Base-by-base conservation (phyloP, 305 asterid genomes). In the Fraxinus nigra region DNA sequence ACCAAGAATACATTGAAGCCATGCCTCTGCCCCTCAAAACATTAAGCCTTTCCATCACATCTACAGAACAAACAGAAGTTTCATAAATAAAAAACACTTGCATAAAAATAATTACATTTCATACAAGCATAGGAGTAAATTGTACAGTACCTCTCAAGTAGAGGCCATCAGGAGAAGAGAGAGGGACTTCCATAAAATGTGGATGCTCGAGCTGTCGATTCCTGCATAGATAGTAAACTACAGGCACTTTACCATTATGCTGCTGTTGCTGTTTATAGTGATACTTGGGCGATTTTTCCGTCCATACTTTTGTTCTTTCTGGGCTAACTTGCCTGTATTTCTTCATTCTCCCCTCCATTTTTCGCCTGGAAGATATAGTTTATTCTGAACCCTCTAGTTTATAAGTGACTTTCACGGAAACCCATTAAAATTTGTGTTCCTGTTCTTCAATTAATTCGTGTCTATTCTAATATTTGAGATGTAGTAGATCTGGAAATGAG, bases 1-100 rank as follows among this genome's bases (percentile, higher is more conserved):
- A 93, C 98, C 98, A 95, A n/a, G 98, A 92, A 81, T 95, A 95
- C 91, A 83, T 88, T 0, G 93, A 91, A 82, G 97, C 95, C 92
- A 93, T 90, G 75, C 97, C 93, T 83, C 92, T 89, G 80, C 98
- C 98, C 84, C 98, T 90, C 89, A 95, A 83, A 78, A 81, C 87
- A 70, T 91, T 91, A 43, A 95, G 97, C 90, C 92, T 91, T 79
- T 92, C 95, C 70, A 92, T 88, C 82, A 95, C 98, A 89, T 95
- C 98, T 95, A 79, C 90, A 84, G 43, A 75, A 75, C 75, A 85
- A 74, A 85, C 74, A 84, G 72, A 74, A 7, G 61, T 76, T 14
- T 56, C 72, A 14, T 22, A 43, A 51, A 4, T 20, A n/a, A 77
- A 74, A 54, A 76, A 30, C 20, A n/a, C 40, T 10, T 61, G 14